A percentile compares a stretch with the other conserved stretches of the same genome.
Conservation (phyloP, 1,139 yeast species). For the Candida sanyaensis region DNA sequence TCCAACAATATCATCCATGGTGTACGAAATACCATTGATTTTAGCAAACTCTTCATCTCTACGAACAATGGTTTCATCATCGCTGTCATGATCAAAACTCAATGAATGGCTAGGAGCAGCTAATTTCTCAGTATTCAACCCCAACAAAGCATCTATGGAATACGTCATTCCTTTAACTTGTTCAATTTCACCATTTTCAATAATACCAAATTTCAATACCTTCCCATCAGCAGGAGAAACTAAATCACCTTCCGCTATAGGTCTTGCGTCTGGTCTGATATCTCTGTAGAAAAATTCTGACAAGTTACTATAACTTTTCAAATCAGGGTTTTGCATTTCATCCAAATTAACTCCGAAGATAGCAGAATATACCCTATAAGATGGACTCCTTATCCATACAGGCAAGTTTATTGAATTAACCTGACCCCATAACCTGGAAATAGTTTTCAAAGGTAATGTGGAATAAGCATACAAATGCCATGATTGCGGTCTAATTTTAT, state of each 20-base stretch:
- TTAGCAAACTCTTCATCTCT: conserved; percentile 79
- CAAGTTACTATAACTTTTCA: conserved; percentile 71
- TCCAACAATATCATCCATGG: conserved; percentile 71
- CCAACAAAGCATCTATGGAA: conserved; percentile 85
- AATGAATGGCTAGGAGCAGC: conserved; percentile 66
- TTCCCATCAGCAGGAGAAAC: conserved; percentile 96
- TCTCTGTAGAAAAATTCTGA: conserved; percentile 91
- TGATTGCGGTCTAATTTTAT: conserved; percentile 63
- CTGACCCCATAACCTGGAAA: conserved; percentile 93
- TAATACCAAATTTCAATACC: conserved; percentile 81
- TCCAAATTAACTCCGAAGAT: conserved; percentile 86
- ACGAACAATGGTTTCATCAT: conserved; percentile 44
- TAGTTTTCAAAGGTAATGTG: conserved; percentile 86
- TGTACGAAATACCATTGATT: conserved; percentile 71
- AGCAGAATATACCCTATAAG: conserved; percentile 74
- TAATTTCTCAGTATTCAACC: conserved; percentile 48
- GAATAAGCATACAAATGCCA: conserved; percentile 91
- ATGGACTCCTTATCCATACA: conserved; percentile 82
- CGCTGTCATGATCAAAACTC: conserved; percentile 44
- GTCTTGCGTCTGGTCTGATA: conserved; percentile 78
- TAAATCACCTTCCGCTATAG: conserved; percentile 66
- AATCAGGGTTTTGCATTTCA: conserved; percentile 85
- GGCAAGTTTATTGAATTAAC: conserved; percentile 85
- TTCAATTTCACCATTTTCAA: conserved; percentile 84
- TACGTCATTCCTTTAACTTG: conserved; percentile 97